Percentiles rank a stretch among this genome's conserved stretches.
These are phyloP conservation scores for Nicotiana obtusifolia DNA, from an alignment of 257 asterid species.

Conservation along the genomic window DNA sequence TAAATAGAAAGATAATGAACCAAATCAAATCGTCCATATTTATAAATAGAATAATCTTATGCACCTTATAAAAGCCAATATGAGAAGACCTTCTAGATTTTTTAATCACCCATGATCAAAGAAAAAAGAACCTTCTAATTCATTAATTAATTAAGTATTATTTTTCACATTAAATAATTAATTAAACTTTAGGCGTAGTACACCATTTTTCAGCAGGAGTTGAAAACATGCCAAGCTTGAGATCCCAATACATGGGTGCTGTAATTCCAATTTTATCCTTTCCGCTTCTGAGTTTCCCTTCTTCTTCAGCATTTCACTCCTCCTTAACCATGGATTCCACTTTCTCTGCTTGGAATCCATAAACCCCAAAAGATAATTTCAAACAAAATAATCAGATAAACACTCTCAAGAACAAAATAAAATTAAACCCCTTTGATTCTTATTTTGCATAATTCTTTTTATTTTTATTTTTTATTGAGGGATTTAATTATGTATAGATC, in stretches of 20 bases:
- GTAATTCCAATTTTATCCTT: slow-evolving; percentile 5
- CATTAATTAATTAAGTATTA: no score
- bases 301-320: neutral
- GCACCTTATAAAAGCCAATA: neutral
- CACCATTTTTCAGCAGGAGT: neutral
- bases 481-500: slow-evolving; percentile 78
- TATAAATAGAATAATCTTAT: no score
- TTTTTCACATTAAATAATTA: no score
- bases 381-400: neutral
- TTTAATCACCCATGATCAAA: neutral
- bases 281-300: neutral
- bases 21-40: neutral
- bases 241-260: neutral
- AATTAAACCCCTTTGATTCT: neutral
- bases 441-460: no score
- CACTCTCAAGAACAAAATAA: neutral
- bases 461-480: neutral
- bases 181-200: neutral
- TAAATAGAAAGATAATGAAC: neutral
- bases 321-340: slow-evolving; percentile 12
- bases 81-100: neutral
- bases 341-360: slow-evolving; percentile 22
- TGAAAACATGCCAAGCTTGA: neutral
- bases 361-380: neutral
- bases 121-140: neutral